Base-by-base conservation (phyloP, 306 rosid species). In the Vigna reflexopilosa region DNA sequence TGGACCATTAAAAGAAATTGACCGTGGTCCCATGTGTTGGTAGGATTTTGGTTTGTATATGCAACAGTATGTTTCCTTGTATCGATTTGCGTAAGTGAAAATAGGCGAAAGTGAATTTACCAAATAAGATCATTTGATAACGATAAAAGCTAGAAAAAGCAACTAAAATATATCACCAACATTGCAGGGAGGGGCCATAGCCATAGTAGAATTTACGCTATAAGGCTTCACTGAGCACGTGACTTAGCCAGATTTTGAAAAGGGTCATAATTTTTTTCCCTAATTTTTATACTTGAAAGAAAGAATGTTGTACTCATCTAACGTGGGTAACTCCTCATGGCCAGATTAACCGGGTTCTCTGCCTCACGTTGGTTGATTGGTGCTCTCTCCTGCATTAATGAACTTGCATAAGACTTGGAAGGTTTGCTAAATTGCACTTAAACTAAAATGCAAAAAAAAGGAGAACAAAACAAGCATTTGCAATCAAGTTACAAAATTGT, bases 321-420 rank as follows among this genome's bases (percentile, higher is more conserved):
- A 19, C 91, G 82, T 67, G 80, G 67, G 83, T 77, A 81, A 61
- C 72, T 80, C 79, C 87, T 81, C 55, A 45, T 80, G 42, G 70
- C 32, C 30, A 66, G 73, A 20, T 62, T 82, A 67, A 20, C 80
- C 26, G 55, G 51, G 11, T 65, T 77, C 63, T 71, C 69, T 47
- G 24, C 67, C 22, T 71, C 72, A 42, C 20, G 48, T 48, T 47
- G 83, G 48, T 48, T 47, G 83, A 30, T 47, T 52, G 1, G 38
- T 38, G 36, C 62, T 80, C 81, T 83, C 67, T 74, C 90, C 93
- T 90, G 88, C 58, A 77, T 50, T 62, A 61, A 77, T 54, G 78
- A 22, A 19, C 65, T 76, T 61, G 75, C 55, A 32, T 67, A 26
- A 82, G 79, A 32, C 72, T 82, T 15, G 24, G 3, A 74, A n/a